phyloP scores from a whole-genome alignment of 129 eudicot species.

The Mikania micrantha region DNA sequence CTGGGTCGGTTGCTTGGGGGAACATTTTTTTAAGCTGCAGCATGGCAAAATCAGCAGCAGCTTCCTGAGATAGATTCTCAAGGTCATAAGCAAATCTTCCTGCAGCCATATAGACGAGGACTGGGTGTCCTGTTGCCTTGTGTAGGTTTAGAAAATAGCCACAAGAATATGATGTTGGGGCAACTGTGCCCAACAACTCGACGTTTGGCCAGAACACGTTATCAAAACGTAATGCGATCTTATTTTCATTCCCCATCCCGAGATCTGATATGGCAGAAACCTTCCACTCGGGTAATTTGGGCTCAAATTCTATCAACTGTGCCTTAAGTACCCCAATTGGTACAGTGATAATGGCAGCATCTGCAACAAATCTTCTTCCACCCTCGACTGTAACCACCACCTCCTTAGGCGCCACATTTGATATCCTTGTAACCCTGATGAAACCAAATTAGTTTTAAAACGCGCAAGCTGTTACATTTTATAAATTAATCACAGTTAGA shows the following conservation, averaged over 20 bases:
- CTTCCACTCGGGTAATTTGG: slow-evolving; percentile 92
- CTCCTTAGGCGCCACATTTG: slow-evolving; percentile 55
- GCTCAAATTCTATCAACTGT: slow-evolving; percentile 76
- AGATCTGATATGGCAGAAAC: slow-evolving; percentile 80
- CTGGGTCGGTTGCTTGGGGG: slow-evolving; percentile 78
- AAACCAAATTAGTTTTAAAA: slow-evolving; percentile 7
- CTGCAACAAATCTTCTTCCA: slow-evolving; percentile 73
- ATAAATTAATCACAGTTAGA: background rate
- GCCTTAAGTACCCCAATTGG: slow-evolving; percentile 89
- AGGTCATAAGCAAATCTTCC: slow-evolving; percentile 88
- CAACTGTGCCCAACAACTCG: slow-evolving; percentile 77
- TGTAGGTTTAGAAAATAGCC: slow-evolving; percentile 92
- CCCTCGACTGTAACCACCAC: slow-evolving; percentile 65
- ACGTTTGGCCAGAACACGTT: slow-evolving; percentile 90
- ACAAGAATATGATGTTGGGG: slow-evolving; percentile 83
- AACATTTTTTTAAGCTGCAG: slow-evolving; percentile 82
- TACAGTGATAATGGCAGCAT: slow-evolving; percentile 76
- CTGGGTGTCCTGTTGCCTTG: slow-evolving; percentile 94
- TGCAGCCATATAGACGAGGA: slow-evolving; percentile 96
- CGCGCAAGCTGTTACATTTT: background rate
- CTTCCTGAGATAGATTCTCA: slow-evolving; percentile 78
- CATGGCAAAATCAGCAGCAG: slow-evolving; percentile 76
- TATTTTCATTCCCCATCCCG: slow-evolving; percentile 91
- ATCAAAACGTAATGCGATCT: slow-evolving; percentile 79
- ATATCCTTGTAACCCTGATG: slow-evolving; percentile 70